These are phyloP conservation scores for Trichocladium antarcticum DNA, from an alignment of 495 filamentous ascomycete species.

Conservation along the genomic window DNA sequence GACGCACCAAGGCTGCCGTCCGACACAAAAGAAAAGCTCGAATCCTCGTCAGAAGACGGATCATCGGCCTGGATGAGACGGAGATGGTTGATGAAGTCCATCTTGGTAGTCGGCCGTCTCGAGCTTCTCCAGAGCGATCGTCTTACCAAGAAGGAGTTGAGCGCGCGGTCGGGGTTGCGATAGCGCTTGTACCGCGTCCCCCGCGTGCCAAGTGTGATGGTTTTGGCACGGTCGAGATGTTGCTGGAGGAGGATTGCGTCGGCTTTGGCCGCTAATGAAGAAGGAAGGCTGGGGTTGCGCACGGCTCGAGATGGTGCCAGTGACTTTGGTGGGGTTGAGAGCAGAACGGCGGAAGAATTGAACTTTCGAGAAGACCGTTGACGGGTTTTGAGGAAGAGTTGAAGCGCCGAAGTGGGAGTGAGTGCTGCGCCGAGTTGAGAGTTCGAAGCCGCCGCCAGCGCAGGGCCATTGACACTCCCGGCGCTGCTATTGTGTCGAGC, in stretches of 20 bases:
- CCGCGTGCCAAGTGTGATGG: neutral
- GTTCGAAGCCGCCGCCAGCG: neutral
- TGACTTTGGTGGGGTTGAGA: neutral
- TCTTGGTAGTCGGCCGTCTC: neutral
- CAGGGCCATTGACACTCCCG: neutral
- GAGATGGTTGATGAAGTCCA: slow-evolving; percentile 1
- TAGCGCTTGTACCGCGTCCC: neutral
- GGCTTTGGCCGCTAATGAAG: neutral
- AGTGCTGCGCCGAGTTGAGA: neutral
- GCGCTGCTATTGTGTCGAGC: neutral
- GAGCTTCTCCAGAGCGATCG: slow-evolving; percentile 6
- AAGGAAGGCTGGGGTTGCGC: no score
- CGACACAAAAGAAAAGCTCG: neutral
- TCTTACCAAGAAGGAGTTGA: slow-evolving; percentile 1
- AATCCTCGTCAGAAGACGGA: slow-evolving; percentile 3
- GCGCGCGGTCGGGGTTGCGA: slow-evolving; percentile 5
- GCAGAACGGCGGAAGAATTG: neutral
- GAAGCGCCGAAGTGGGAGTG: neutral
- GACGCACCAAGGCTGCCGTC: neutral
- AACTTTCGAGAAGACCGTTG: neutral
- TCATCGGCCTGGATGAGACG: slow-evolving; percentile 3
- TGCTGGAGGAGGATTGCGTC: neutral
- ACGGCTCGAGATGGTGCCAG: neutral
- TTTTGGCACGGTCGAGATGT: neutral
- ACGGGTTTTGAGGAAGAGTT: neutral